Evolutionary conservation across 192 early-diverging fungal species (phyloP).

Genomic region (Obelidium mucronatum): DNA sequence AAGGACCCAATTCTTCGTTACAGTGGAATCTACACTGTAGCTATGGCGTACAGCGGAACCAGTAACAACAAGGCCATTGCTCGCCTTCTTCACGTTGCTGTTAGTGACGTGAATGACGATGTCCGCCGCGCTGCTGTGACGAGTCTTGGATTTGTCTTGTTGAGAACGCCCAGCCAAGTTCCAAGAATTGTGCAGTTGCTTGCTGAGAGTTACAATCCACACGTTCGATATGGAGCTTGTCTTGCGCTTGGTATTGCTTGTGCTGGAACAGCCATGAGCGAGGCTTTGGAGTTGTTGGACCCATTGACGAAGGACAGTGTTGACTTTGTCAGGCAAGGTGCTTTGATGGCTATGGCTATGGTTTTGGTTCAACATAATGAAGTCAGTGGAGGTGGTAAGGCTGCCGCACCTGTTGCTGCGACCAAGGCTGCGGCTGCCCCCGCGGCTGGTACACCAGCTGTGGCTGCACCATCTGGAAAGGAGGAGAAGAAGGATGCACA

Average conservation of each 20-base stretch:
- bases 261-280: conserved; percentile 89
- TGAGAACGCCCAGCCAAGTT: conserved; percentile 93
- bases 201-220: conserved; percentile 98
- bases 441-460: background rate
- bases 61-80: conserved; percentile 97
- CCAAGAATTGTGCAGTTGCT: conserved; percentile 98
- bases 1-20: conserved; percentile 97
- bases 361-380: conserved; percentile 97
- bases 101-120: conserved; percentile 98
- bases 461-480: background rate
- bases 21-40: conserved; percentile 96
- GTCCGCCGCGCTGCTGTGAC: conserved; percentile 99
- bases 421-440: background rate
- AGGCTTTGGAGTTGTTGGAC: conserved; percentile 92
- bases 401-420: conserved; percentile 26
- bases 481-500: background rate
- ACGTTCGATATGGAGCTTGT: conserved; percentile 96
- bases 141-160: conserved; percentile 93
- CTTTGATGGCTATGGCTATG: conserved; percentile 93
- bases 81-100: conserved; percentile 94
- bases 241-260: conserved; percentile 97
- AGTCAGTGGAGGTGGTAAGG: conserved; percentile 68
- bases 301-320: conserved; percentile 97
- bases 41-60: conserved; percentile 98
- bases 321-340: conserved; percentile 98